Base-by-base conservation (phyloP, 192 early-diverging fungal genomes). In the Umbelopsis vinacea region DNA sequence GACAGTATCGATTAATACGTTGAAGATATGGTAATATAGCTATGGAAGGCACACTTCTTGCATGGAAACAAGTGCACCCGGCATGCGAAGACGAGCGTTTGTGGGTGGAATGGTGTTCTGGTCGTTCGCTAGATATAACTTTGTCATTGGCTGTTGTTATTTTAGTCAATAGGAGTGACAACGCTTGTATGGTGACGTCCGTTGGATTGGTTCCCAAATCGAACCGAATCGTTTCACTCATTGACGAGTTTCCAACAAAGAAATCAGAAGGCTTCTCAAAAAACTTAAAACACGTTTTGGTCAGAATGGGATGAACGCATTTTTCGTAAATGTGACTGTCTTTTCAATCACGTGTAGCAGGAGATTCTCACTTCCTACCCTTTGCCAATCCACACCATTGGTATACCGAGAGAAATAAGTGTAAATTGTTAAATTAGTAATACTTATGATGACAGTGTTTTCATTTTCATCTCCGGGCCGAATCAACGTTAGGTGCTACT, bases 1-100 rank as follows among this genome's bases (percentile, higher is more conserved):
- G 95, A 38, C 92, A 94, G 73, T 97, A 97, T 74, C 94, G 94
- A 73, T 93, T 85, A 54, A 97, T 96, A 29, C 96, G 90, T 19
- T 81, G 71, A 4, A 93, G 83, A 77, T 97, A 97, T 7, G 90
- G 86, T 23, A 88, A 84, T 70, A 97, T 84, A 75, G 92, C 89
- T 66, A 97, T 97, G 68, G 92, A 88, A 43, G 96, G 96, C 35
- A 95, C 88, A 3, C 93, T 90, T 54, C 93, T 87, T 22, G 96
- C 93, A 76, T 95, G 93, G 80, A 97, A 97, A 50, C 93, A 85
- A 23, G 95, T 94, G 74, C 87, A 84, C n/a, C 77, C 72, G 40
- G 84, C 73, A 1, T 79, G 67, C 66, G 40, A 43, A 43, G 73
- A 69, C 26, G 81, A 19, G 9, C 40, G 43, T 63, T 22, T 48